Evolutionary conservation across 495 filamentous ascomycete genomes (phyloP), one percentile per base, ranked within the genome.

Genomic region (Ramalina peruviana): DNA sequence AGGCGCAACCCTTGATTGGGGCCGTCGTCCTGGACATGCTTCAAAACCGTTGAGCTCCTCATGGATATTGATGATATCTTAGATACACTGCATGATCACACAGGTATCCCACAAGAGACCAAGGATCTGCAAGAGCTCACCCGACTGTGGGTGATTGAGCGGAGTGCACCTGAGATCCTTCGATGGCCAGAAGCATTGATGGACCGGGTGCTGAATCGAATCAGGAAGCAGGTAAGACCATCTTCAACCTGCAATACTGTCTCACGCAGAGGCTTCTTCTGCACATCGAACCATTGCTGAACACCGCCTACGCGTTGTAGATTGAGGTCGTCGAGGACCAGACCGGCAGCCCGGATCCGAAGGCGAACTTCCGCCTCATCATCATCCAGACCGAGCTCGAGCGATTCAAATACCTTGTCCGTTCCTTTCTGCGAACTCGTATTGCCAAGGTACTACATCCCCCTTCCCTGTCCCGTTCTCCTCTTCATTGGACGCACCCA

Each of bases 341-440:
- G 55, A 71, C 62, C 20, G 83, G 79, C 51, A 77, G 82, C 56
- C 75, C 88, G 72, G 87, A 92, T 58, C 82, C 88, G 11, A 88
- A 81, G 58, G 79, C 85, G 49, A 95, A 93, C 65, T 93, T 98
- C 62, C 78, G 75, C 54, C 82, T 97, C 56, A 93, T 96, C 42
- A 82, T 98, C 54, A 80, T 96, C 49, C 92, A 98, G 71, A 97
- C 93, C 23, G 92, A 98, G 71, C 79, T 97, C 44, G 85, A 94
- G 64, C 72, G 92, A 37, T 90, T 83, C 64, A 94, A 94, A 70
- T 97, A 83, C 61, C 72, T 97, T 36, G 72, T 96, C 36, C 79
- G 92, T 50, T 83, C 80, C n/a, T 82, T 86, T 52, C 71, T 97
- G 39, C 76, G 92, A 43, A 77, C 83, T n/a, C 73, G 92, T 26